phyloP scores from a whole-genome alignment of 2,329 filamentous ascomycete species.

The Trichoderma atroviride region DNA sequence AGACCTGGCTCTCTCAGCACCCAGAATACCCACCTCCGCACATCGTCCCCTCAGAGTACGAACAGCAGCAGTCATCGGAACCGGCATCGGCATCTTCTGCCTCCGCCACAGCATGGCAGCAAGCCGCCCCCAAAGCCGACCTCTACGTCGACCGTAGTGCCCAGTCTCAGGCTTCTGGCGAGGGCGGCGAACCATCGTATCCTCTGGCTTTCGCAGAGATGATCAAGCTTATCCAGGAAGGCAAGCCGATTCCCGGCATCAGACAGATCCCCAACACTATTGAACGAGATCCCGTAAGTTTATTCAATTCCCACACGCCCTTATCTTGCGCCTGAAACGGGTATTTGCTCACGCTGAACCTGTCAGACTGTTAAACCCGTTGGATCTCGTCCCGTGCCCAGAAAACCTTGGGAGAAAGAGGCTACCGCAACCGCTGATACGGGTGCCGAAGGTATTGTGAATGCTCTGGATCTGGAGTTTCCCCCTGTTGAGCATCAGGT shows the following conservation, averaged over 20 bases:
- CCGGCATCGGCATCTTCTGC: not conserved
- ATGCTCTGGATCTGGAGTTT: slow-evolving; percentile 41
- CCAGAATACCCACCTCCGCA: slow-evolving; percentile 41
- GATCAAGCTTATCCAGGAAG: slow-evolving; percentile 79
- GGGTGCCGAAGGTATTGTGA: slow-evolving; percentile 31
- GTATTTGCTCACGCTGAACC: not conserved
- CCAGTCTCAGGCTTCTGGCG: slow-evolving; percentile 29
- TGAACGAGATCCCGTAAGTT: slow-evolving; percentile 67
- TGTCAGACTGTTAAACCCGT: slow-evolving; percentile 51
- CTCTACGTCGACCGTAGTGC: slow-evolving; percentile 48
- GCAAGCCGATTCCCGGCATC: slow-evolving; percentile 83
- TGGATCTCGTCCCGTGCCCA: slow-evolving; percentile 51
- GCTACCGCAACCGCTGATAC: slow-evolving; percentile 29
- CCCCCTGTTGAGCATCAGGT: slow-evolving; percentile 34
- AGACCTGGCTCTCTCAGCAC: slow-evolving; percentile 57
- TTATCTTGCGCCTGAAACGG: not conserved
- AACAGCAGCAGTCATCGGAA: not conserved
- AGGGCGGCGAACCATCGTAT: slow-evolving; percentile 63
- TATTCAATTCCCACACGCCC: no score
- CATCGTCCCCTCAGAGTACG: slow-evolving; percentile 37
- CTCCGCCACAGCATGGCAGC: slow-evolving; percentile 49
- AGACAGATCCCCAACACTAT: slow-evolving; percentile 82
- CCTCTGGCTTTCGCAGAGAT: slow-evolving; percentile 84
- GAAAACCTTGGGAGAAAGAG: slow-evolving; percentile 79
- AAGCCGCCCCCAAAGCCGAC: slow-evolving; percentile 52